Evolutionary conservation across 805 yeast species (phyloP), one percentile per base, ranked within the genome.

Genomic region (Kluyveromyces starmeri): DNA sequence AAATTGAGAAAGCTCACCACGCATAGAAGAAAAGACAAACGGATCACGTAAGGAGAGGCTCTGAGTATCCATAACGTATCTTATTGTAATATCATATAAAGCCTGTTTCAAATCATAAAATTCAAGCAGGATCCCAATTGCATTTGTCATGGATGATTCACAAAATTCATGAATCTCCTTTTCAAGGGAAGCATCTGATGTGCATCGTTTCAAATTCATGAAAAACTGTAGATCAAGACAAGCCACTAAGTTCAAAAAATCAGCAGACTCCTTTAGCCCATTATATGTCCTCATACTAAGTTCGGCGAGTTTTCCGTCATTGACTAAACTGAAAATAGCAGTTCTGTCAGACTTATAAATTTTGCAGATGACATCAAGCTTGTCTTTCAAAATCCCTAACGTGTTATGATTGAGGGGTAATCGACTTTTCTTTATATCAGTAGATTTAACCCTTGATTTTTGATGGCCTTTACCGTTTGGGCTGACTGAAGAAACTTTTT

Each of bases 51-150:
- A 56, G 0, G 92, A 79, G 8, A 83, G 58, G 9, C 75, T 65
- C 50, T 83, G 94, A 0, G 82, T 68, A 30, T 77, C 73, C 32
- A 28, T 18, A 17, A 19, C 32, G 20, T 28, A 28, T 8, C 32
- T 22, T 19, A 28, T 20, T 18, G 32, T 18, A 11, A 28, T 28
- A 18, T 28, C 74, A 53, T 84, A 88, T 17, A 83, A 53, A 7
- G 70, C 67, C 51, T 85, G 95, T 47, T 85, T 86, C 30, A 71
- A 61, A 41, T 78, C 80, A 48, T 78, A 72, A 50, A 82, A 85
- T 33, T 83, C 94, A n/a, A 78, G 63, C 4, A 77, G 45, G 7
- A 53, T 25, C 4, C 47, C 37, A 5, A 58, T 49, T 2, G 47
- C 42, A 1, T 56, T 44, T 3, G 51, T 42, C 39, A 53, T 43